Base-by-base conservation (phyloP, 2,329 filamentous ascomycete genomes). In the Pseudonectria buxi region DNA sequence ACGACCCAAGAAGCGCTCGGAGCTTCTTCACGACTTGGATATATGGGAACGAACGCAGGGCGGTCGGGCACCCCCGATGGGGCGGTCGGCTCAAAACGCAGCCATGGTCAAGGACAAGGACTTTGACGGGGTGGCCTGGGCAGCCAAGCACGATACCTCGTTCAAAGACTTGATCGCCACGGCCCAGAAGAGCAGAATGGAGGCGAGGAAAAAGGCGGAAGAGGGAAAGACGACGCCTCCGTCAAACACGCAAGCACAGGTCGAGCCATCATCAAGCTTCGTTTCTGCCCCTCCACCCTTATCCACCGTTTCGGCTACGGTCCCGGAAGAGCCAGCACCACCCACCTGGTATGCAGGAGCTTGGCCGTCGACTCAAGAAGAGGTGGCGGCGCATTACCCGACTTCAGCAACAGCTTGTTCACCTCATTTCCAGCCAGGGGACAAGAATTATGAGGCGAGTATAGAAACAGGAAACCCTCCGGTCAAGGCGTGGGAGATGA, bases 1-100 rank as follows among this genome's bases (percentile, higher is more conserved):
- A 25, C 67, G 68, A 2, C 87, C 87, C 0, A 84, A 83, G 55
- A 69, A 70, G 10, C 86, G 85, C 44, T 54, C 64, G 6, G 81
- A 92, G 38, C 61, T 98, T 4, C 61, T 94, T 12, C 76, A 75
- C 11, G 90, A 96, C 41, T 60, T 98, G 10, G 83, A 90, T 14
- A 62, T 76, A 2, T 96, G 92, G 90, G 92, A 98, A 60, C 74
- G 79, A 29, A 90, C 84, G 0, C 79, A 94, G 44, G 86, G 86
- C 7, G 74, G 76, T 2, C 67, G 68, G 30, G 75, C 76, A 6
- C 61, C 66, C 10, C 63, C 63, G 4, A 61, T 42, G 14, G 54
- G 56, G 2, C 50, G 48, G 11, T 37, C 51, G 3, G 35, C 48
- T 12, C 72, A 65, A 63, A 74, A 45, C 28, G 54, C 53, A 11